A percentile compares a stretch with the other conserved stretches of the same genome.
These are phyloP conservation scores for Phragmites australis DNA, from an alignment of 176 grass and related monocot species.

Conservation along the genomic window DNA sequence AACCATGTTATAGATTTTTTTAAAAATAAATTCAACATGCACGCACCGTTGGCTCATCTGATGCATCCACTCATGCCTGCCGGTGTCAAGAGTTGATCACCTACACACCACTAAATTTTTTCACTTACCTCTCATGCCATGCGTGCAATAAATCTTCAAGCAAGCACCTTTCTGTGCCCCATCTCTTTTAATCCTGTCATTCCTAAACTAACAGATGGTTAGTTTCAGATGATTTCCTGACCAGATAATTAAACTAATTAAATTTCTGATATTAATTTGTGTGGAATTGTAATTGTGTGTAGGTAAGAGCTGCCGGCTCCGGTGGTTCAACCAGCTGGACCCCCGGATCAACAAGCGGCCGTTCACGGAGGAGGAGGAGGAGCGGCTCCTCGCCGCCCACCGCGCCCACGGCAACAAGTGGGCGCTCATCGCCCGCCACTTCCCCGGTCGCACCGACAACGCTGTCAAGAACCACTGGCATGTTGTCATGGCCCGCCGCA, in stretches of 20 bases:
- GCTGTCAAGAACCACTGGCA: conserved; percentile 98
- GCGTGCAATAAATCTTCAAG: conserved; percentile 25
- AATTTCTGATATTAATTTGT: not conserved
- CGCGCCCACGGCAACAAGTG: conserved; percentile 79
- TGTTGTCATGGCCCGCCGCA: conserved; percentile 75
- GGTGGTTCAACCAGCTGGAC: conserved; percentile 97
- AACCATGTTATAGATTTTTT: not conserved
- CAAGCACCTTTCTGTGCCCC: conserved; percentile 20
- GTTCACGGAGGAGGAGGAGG: conserved; percentile 77
- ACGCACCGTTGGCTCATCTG: conserved; percentile 27
- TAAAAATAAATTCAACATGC: conserved; percentile 13
- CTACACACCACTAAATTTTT: conserved; percentile 37
- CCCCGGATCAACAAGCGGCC: conserved; percentile 75
- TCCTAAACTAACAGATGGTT: not conserved
- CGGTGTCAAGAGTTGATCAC: conserved; percentile 60
- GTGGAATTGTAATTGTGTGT: not conserved
- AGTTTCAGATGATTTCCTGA: not conserved
- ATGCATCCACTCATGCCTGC: conserved; percentile 20
- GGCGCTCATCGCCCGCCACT: conserved; percentile 72
- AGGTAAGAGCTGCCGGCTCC: conserved; percentile 94
- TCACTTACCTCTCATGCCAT: conserved; percentile 7
- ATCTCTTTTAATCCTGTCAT: conserved; percentile 12
- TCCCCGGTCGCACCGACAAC: conserved; percentile 87
- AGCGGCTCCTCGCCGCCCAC: conserved; percentile 67
- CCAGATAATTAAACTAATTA: no score